Evolutionary conservation across 164 flowering plant genomes (phyloP).

Genomic region (Stephania cephalantha): DNA sequence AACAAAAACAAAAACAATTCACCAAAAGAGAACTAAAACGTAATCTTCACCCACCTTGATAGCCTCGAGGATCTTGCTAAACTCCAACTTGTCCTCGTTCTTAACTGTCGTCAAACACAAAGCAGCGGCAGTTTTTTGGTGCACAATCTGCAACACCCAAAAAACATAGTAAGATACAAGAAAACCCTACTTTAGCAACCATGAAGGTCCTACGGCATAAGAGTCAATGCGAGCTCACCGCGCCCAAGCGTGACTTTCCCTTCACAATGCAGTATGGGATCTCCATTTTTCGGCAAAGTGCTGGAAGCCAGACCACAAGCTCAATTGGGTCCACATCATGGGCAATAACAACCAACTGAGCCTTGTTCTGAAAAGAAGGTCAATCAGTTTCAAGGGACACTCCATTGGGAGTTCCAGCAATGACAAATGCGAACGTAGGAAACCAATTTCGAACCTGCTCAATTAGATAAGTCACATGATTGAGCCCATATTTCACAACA

Average conservation of each 20-base stretch:
- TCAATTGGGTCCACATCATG: slow-evolving; percentile 66
- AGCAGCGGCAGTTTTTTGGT: slow-evolving; percentile 45
- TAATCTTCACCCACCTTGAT: slow-evolving; percentile 46
- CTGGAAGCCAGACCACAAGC: slow-evolving; percentile 54
- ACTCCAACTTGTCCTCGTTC: slow-evolving; percentile 83
- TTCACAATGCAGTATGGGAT: slow-evolving; percentile 79
- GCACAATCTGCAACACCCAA: slow-evolving; percentile 14
- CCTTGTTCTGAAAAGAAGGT: slow-evolving; percentile 27
- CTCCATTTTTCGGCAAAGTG: slow-evolving; percentile 73
- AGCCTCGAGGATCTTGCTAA: slow-evolving; percentile 73
- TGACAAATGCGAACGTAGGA: neutral
- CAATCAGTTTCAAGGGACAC: neutral
- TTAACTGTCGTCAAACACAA: slow-evolving; percentile 74
- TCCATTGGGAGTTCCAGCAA: neutral
- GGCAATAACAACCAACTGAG: slow-evolving; percentile 44
- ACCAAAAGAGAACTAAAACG: neutral
- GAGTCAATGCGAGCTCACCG: slow-evolving; percentile 20
- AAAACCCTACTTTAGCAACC: neutral
- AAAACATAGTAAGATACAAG: neutral
- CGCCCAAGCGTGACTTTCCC: slow-evolving; percentile 61
- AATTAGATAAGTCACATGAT: slow-evolving; percentile 47
- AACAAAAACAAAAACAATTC: neutral
- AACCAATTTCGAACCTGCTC: slow-evolving; percentile 27
- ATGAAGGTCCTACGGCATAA: neutral
- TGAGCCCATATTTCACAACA: slow-evolving; percentile 58